Conservation (phyloP, 352 stramenopile genomes). For the Globisporangium apiculatum region DNA sequence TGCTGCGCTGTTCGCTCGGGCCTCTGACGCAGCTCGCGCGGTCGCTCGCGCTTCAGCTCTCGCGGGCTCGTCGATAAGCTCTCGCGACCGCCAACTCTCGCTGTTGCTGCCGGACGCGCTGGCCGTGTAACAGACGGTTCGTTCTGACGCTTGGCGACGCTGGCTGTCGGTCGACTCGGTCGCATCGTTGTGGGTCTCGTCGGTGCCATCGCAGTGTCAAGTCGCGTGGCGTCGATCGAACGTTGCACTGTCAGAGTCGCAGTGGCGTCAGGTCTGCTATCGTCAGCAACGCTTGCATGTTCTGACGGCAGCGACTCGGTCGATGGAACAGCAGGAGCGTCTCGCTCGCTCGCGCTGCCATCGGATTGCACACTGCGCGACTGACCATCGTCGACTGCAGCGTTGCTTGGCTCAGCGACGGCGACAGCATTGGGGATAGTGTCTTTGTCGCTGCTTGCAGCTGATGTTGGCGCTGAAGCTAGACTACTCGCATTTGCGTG, state of each 20-base stretch:
- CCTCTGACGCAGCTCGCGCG: constrained; percentile 9
- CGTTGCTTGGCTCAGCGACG: no score
- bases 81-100: background rate
- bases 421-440: no score
- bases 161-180: background rate
- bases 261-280: background rate
- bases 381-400: no score
- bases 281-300: no score
- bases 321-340: no score
- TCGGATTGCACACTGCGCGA: no score
- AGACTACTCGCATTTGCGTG: no score
- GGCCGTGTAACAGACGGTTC: background rate
- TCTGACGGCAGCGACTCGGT: background rate
- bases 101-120: background rate
- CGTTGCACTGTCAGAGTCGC: background rate
- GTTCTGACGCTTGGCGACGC: background rate
- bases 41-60: constrained; percentile 5
- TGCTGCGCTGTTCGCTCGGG: background rate
- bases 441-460: no score
- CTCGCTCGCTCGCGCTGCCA: no score
- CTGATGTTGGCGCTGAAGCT: no score
- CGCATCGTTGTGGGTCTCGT: background rate
- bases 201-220: background rate
- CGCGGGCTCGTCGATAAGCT: background rate
- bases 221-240: background rate